Evolutionary conservation across 2,329 filamentous ascomycete species (phyloP).

Genomic region (Pseudomassariella vexata): DNA sequence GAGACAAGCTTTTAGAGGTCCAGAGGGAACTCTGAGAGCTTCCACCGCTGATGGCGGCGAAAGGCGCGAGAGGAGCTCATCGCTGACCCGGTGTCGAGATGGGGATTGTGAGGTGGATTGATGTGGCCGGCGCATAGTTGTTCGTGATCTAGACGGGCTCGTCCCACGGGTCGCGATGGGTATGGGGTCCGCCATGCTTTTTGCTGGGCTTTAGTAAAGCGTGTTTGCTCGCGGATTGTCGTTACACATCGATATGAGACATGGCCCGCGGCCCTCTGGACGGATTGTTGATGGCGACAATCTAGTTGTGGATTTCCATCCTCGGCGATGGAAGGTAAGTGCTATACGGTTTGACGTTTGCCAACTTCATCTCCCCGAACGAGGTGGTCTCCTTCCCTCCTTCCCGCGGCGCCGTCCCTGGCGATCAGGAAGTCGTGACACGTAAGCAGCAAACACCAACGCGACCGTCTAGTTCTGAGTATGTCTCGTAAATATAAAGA

Average conservation of each 20-base stretch:
- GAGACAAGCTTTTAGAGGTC: constrained; percentile 52
- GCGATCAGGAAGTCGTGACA: too few relatives aligned
- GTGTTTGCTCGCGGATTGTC: not conserved
- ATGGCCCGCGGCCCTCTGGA: constrained; percentile 8
- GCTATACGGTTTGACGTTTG: too few relatives aligned
- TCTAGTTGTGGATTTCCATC: too few relatives aligned
- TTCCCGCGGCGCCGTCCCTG: too few relatives aligned
- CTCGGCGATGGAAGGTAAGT: too few relatives aligned
- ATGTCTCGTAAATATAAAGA: too few relatives aligned
- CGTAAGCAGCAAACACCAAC: too few relatives aligned
- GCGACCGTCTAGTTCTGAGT: too few relatives aligned
- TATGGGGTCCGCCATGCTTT: constrained; percentile 23
- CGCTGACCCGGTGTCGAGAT: constrained; percentile 35
- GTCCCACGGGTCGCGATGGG: constrained; percentile 19
- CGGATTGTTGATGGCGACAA: too few relatives aligned
- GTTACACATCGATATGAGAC: not conserved
- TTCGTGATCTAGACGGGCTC: constrained; percentile 29
- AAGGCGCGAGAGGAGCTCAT: constrained; percentile 58
- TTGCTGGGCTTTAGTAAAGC: constrained; percentile 17
- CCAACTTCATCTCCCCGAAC: too few relatives aligned
- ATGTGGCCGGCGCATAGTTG: constrained; percentile 30
- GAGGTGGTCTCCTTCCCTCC: too few relatives aligned
- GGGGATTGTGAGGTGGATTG: constrained; percentile 37
- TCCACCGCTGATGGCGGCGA: constrained; percentile 56
- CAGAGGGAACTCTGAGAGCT: constrained; percentile 49